Evolutionary conservation across 139 green algal genomes (phyloP), one percentile per base, ranked within the genome.

Genomic region (Bryopsis sp.): DNA sequence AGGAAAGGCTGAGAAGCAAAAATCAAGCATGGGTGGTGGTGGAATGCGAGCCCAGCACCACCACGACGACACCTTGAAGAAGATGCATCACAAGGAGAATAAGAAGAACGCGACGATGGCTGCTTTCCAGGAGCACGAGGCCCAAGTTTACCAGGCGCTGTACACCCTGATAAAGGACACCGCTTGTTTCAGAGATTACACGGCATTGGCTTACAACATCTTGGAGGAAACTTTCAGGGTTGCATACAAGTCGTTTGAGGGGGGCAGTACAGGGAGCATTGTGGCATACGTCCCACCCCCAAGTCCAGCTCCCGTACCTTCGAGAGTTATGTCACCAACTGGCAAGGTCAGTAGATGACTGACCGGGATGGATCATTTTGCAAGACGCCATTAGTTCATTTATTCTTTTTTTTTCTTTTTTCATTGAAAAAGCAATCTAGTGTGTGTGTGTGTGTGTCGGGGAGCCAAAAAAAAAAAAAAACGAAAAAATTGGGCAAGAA

Each of bases 111-210:
- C 28, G 6, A 47, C 33, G 6, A n/a, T 47, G 33, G 29, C 59
- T 7, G 33, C 19, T 28, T 67, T 47, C 59, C 19, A 67, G 59
- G 33, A 47, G 11, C 7, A 67, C 15, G 89, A 95, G 81, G 77
- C 82, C 28, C 78, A 84, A 26, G 82, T 94, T 29, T 93, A 90
- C 73, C 86, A 94, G 68, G 82, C 84, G 54, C 78, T 95, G 28
- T 86, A 82, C 70, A 88, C 88, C 57, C 75, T 95, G 28, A 90
- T 93, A 67, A 79, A 85, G 39, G 89, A 95, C 75, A 90, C 83
- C 3, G 78, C 84, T 1, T 89, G 88, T 72, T 79, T 95, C 39
- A 89, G 90, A 39, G 80, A 79, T 48, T 94, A 94, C 76, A 78
- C 91, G 24, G 83, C 81, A 39, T 75, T 79, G 3, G 76, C 71